Conservation (phyloP, 2,329 filamentous ascomycete species). For the Monosporascus sp. region DNA sequence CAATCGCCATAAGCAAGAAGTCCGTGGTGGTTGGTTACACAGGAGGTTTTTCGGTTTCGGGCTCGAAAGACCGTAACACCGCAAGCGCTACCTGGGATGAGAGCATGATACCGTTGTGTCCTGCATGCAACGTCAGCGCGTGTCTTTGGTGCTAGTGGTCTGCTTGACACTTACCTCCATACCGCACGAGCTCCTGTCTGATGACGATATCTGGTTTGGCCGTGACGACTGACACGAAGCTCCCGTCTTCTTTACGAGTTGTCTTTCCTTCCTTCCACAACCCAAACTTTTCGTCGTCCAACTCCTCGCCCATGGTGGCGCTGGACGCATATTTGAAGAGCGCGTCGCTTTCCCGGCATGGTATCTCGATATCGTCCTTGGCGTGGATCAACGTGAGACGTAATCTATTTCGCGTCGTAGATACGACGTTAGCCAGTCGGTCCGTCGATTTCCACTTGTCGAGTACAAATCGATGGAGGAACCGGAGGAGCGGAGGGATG, state of each 20-base stretch:
- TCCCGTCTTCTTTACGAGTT: slow-evolving; percentile 36
- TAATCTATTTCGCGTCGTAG: slow-evolving; percentile 46
- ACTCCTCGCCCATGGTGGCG: slow-evolving; percentile 35
- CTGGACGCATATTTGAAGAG: slow-evolving; percentile 57
- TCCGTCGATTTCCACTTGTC: slow-evolving; percentile 75
- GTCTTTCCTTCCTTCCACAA: slow-evolving; percentile 43
- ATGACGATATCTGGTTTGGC: slow-evolving; percentile 42
- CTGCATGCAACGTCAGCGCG: slow-evolving; percentile 32
- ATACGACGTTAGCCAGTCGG: slow-evolving; percentile 56
- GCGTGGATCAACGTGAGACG: slow-evolving; percentile 74
- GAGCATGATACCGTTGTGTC: slow-evolving; percentile 65
- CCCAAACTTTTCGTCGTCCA: slow-evolving; percentile 34
- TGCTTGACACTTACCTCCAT: slow-evolving; percentile 42
- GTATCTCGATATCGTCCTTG: slow-evolving; percentile 75
- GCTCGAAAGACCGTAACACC: slow-evolving; percentile 59
- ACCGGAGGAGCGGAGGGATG: slow-evolving; percentile 59
- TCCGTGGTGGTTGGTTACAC: background rate
- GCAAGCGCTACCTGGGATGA: slow-evolving; percentile 60
- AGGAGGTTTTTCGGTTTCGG: slow-evolving; percentile 1
- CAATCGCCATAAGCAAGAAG: background rate
- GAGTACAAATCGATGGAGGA: slow-evolving; percentile 59
- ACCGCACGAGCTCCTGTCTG: slow-evolving; percentile 48
- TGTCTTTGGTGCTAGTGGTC: background rate
- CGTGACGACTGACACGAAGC: slow-evolving; percentile 43
- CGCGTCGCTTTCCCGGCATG: slow-evolving; percentile 62